Conservation (phyloP, 2,329 filamentous ascomycete species). For the Aspergillus sp. region DNA sequence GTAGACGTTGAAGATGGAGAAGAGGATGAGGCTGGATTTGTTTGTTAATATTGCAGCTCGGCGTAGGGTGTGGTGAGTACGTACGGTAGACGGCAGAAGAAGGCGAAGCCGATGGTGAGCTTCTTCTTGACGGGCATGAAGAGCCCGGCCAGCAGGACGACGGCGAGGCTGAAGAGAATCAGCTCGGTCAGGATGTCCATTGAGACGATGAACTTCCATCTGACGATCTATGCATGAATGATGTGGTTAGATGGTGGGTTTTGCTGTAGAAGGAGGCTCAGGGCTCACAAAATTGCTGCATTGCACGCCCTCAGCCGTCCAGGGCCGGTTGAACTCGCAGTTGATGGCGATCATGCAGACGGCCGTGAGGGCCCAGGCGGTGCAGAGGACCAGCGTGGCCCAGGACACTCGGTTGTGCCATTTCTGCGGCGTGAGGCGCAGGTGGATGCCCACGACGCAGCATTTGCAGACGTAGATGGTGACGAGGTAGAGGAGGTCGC, state of each 20-base stretch:
- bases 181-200: constrained; percentile 38
- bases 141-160: constrained; percentile 29
- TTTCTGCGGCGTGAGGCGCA: constrained; percentile 46
- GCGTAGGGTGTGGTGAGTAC: constrained; percentile 11
- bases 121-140: constrained; percentile 35
- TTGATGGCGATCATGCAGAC: constrained; percentile 42
- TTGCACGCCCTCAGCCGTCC: constrained; percentile 27
- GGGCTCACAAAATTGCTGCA: constrained; percentile 25
- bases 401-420: constrained; percentile 38
- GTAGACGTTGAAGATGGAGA: constrained; percentile 36
- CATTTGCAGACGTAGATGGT: constrained; percentile 40
- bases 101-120: constrained; percentile 31
- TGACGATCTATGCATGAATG: constrained; percentile 19
- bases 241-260: background rate
- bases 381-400: constrained; percentile 35
- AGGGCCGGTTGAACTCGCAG: constrained; percentile 40
- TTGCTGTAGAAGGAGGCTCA: background rate
- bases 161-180: constrained; percentile 28
- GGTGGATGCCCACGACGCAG: constrained; percentile 43
- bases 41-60: constrained; percentile 2
- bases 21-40: constrained; percentile 31
- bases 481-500: constrained; percentile 45
- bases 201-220: constrained; percentile 36
- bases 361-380: constrained; percentile 39
- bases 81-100: constrained; percentile 38